Percentiles rank a stretch among this genome's conserved stretches.
These are phyloP conservation scores for Entomortierella lignicola DNA, from an alignment of 192 early-diverging fungal species.

Conservation along the genomic window DNA sequence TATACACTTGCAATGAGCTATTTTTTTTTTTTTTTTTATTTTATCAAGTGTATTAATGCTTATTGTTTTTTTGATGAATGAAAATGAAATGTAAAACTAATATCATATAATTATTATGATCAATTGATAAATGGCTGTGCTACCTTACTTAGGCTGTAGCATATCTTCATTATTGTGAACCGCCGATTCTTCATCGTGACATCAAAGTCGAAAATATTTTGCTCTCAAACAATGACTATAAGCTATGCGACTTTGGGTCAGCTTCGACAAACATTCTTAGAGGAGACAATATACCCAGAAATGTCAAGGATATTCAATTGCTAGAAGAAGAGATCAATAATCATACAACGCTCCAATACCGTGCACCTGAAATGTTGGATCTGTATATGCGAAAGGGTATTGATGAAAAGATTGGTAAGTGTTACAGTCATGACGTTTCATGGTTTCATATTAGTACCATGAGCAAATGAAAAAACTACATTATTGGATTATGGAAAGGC, in stretches of 20 bases:
- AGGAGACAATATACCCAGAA: conserved; percentile 64
- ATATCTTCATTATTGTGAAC: conserved; percentile 87
- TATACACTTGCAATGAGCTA: too few relatives aligned
- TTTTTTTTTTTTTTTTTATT: conserved; percentile 5
- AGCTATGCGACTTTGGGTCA: conserved; percentile 98
- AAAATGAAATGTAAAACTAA: too few relatives aligned
- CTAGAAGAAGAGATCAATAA: conserved; percentile 92
- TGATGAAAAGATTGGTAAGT: conserved; percentile 78
- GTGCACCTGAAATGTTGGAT: conserved; percentile 96
- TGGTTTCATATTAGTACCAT: conserved; percentile 20
- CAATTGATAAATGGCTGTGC: background rate
- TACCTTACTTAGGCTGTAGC: conserved; percentile 75
- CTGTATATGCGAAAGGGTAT: conserved; percentile 86
- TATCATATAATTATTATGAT: too few relatives aligned
- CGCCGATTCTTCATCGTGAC: conserved; percentile 89
- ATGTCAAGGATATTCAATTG: conserved; percentile 74
- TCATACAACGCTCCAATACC: conserved; percentile 94
- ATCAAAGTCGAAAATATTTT: conserved; percentile 89
- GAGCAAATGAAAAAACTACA: too few relatives aligned
- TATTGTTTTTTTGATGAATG: too few relatives aligned
- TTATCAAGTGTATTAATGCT: too few relatives aligned
- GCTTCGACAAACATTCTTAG: conserved; percentile 69
- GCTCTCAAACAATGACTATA: conserved; percentile 74
- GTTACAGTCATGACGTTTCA: conserved; percentile 56
- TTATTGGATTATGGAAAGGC: too few relatives aligned